Conservation (phyloP, 179 eudicot species). For the Nepenthes alata region DNA sequence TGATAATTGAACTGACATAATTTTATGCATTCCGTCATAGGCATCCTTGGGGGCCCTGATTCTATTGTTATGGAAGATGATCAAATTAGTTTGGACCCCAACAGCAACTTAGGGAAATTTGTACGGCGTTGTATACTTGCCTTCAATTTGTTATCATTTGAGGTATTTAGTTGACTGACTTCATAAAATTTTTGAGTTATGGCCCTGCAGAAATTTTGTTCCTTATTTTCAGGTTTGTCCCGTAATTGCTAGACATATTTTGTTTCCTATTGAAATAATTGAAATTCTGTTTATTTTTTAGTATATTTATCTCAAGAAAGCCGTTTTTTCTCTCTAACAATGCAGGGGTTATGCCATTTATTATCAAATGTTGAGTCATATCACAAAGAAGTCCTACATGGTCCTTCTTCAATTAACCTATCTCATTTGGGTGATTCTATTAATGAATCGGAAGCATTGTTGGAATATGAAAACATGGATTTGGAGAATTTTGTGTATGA, state of each 20-base stretch:
- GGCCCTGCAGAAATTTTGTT: no score
- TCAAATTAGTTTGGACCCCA: constrained; percentile 76
- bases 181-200: not conserved
- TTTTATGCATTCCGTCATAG: constrained; percentile 18
- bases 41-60: constrained; percentile 62
- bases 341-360: constrained; percentile 85
- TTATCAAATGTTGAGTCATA: constrained; percentile 60
- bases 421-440: constrained; percentile 35
- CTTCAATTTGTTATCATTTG: constrained; percentile 64
- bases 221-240: no score
- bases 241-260: no score
- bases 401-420: constrained; percentile 37
- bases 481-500: constrained; percentile 48
- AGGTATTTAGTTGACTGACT: constrained; percentile 34
- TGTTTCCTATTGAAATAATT: no score
- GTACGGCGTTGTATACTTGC: constrained; percentile 76
- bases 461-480: constrained; percentile 72
- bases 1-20: not conserved
- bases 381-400: constrained; percentile 46
- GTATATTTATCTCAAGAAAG: not conserved
- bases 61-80: constrained; percentile 70
- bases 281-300: not conserved
- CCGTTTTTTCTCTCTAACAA: constrained; percentile 1
- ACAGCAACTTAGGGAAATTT: constrained; percentile 68
- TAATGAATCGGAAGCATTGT: constrained; percentile 31